Percentiles rank a stretch among this genome's conserved stretches.
phyloP scores from a whole-genome alignment of 75 land plant genomes.

The Picea sitchensis region DNA sequence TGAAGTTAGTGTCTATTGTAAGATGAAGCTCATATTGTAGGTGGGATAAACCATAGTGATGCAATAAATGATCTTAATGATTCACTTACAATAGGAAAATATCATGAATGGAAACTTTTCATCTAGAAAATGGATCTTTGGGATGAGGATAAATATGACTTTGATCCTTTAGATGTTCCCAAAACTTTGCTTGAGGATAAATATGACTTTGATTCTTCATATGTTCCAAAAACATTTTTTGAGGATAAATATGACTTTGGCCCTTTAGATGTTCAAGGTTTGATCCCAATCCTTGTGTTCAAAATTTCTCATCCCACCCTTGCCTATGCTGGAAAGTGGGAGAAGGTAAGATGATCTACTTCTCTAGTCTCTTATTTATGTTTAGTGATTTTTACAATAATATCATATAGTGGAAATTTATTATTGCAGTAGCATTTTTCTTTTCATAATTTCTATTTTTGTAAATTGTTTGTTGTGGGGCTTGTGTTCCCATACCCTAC shows the following conservation, averaged over 20 bases:
- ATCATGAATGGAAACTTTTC: constrained; percentile 74
- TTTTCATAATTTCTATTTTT: no score
- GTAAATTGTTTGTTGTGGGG: no score
- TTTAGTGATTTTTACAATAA: no score
- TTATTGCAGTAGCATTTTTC: no score
- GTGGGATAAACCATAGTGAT: constrained; percentile 75
- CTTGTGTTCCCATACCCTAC: no score
- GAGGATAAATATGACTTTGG: no score
- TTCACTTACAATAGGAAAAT: constrained; percentile 69
- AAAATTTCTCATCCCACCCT: constrained; percentile 65
- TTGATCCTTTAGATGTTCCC: constrained; percentile 46
- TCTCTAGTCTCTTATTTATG: no score
- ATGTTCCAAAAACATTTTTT: no score
- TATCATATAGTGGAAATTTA: no score
- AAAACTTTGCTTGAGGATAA: constrained; percentile 82
- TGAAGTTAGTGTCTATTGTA: constrained; percentile 58
- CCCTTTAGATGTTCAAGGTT: constrained; percentile 22
- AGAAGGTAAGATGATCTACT: constrained; percentile 47
- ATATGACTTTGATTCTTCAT: constrained; percentile 12
- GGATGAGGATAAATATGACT: constrained; percentile 60
- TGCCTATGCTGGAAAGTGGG: constrained; percentile 47
- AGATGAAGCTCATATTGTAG: constrained; percentile 55
- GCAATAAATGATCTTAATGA: constrained; percentile 75
- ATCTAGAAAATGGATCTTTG: constrained; percentile 64
- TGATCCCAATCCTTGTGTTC: constrained; percentile 64